A percentile compares a stretch with the other conserved stretches of the same genome.
phyloP scores from a whole-genome alignment of 805 yeast species.

The Metschnikowia baotianmanensis region DNA sequence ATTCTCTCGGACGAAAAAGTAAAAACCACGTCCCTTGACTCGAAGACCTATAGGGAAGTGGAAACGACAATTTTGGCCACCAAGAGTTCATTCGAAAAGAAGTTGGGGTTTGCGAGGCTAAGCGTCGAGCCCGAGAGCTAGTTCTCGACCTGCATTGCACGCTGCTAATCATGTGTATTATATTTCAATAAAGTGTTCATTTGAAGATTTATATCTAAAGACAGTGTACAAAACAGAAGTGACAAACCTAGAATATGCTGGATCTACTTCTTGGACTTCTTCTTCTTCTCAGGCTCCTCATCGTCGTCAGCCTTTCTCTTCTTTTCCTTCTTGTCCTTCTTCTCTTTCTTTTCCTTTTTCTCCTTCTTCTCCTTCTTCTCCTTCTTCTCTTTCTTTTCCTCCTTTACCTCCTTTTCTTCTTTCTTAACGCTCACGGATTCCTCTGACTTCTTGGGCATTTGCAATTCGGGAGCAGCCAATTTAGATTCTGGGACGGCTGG shows the following conservation, averaged over 20 bases:
- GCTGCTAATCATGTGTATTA: too few relatives aligned
- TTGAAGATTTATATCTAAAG: conserved; percentile 5
- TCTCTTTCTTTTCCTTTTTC: conserved; percentile 56
- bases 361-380: conserved; percentile 58
- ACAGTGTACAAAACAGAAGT: conserved; percentile 7
- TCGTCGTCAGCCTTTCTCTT: conserved; percentile 28
- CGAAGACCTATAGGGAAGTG: neutral
- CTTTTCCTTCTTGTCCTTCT: conserved; percentile 41
- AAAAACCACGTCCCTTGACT: neutral
- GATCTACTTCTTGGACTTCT: conserved; percentile 44
- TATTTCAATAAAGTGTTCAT: neutral
- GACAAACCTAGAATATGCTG: conserved; percentile 13
- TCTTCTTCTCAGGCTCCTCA: conserved; percentile 48
- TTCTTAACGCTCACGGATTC: conserved; percentile 41
- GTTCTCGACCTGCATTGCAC: too few relatives aligned
- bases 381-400: conserved; percentile 32
- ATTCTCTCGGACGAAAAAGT: conserved; percentile 4
- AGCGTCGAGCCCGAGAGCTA: neutral
- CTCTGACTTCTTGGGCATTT: conserved; percentile 50
- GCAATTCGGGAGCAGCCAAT: conserved; percentile 44
- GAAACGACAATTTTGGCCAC: neutral
- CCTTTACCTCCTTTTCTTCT: conserved; percentile 22
- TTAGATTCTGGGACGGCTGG: conserved; percentile 58
- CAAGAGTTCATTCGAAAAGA: neutral
- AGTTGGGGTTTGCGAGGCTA: neutral